phyloP scores from a whole-genome alignment of 176 grass and related monocot species.

The Aechmea fasciata region DNA sequence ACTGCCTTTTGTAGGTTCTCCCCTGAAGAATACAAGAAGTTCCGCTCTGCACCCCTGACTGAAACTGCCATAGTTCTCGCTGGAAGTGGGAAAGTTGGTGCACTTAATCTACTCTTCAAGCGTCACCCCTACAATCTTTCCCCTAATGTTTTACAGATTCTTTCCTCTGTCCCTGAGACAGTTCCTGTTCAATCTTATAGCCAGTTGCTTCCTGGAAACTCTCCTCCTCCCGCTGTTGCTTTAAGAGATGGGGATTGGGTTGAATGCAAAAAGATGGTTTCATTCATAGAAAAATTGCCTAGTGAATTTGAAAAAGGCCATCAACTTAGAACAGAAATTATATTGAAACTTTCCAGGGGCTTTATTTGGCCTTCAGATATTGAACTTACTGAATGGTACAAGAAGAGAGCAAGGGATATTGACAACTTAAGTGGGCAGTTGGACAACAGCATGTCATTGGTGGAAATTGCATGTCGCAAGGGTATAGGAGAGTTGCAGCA shows the following conservation, averaged over 20 bases:
- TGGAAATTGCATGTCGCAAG: constrained; percentile 71
- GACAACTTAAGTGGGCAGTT: constrained; percentile 94
- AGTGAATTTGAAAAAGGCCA: constrained; percentile 31
- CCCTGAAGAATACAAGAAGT: constrained; percentile 64
- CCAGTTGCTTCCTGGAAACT: constrained; percentile 76
- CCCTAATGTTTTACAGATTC: constrained; percentile 46
- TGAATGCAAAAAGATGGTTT: constrained; percentile 74
- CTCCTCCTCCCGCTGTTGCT: constrained; percentile 41
- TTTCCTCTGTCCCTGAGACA: constrained; percentile 89
- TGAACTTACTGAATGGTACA: constrained; percentile 80
- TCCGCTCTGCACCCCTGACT: constrained; percentile 52
- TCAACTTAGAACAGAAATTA: constrained; percentile 63
- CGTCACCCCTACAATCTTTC: constrained; percentile 85
- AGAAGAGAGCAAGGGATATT: constrained; percentile 74
- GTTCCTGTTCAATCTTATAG: constrained; percentile 71
- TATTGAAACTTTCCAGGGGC: constrained; percentile 50
- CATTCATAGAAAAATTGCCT: constrained; percentile 44
- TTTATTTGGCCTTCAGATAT: constrained; percentile 70
- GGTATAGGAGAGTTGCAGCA: constrained; percentile 52
- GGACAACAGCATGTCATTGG: constrained; percentile 69
- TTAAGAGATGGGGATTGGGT: constrained; percentile 89
- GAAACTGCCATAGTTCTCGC: constrained; percentile 63
- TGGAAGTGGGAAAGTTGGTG: constrained; percentile 93
- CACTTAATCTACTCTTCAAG: constrained; percentile 91
- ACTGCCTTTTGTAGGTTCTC: constrained; percentile 57